Evolutionary conservation across 345 rosid genomes (phyloP).

Genomic region (Cochlearia excelsa): DNA sequence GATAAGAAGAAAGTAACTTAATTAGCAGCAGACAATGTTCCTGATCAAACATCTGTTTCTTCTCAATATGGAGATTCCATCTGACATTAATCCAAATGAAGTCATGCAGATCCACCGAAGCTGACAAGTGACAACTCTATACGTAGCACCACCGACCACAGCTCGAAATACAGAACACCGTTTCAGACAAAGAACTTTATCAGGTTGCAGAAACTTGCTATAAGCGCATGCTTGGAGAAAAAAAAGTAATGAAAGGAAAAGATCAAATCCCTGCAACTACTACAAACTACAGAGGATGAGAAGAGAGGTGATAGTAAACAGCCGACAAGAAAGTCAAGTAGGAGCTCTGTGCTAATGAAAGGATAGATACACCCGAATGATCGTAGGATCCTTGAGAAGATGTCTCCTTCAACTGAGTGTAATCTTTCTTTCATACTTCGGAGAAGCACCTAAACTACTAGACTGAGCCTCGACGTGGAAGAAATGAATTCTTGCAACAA

Average conservation of each 20-base stretch:
- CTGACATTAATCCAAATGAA: constrained; percentile 26
- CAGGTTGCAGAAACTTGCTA: constrained; percentile 28
- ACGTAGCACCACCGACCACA: constrained; percentile 29
- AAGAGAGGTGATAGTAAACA: constrained; percentile 17
- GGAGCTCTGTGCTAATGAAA: constrained; percentile 1
- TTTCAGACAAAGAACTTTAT: constrained; percentile 20
- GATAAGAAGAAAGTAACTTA: constrained; percentile 17
- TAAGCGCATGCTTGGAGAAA: constrained; percentile 15
- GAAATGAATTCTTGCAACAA: constrained; percentile 20
- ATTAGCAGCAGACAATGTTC: constrained; percentile 4
- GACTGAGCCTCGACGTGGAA: constrained; percentile 7
- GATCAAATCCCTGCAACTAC: constrained; percentile 11
- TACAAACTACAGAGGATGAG: constrained; percentile 9
- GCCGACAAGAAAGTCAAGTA: constrained; percentile 20
- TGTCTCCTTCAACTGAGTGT: constrained; percentile 24
- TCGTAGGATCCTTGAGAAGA: constrained; percentile 4
- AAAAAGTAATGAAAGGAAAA: constrained; percentile 6
- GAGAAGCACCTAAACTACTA: constrained; percentile 19
- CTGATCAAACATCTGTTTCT: constrained; percentile 22
- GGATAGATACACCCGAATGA: constrained; percentile 10
- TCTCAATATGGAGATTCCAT: constrained; percentile 27
- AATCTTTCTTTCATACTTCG: constrained; percentile 6
- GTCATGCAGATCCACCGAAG: constrained; percentile 23
- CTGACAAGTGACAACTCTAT: constrained; percentile 28
- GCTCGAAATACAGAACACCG: constrained; percentile 29